Percentiles rank a stretch among this genome's conserved stretches.
phyloP scores from a whole-genome alignment of 1,284 basidiomycete genomes.

The Sphagnurus paluster region DNA sequence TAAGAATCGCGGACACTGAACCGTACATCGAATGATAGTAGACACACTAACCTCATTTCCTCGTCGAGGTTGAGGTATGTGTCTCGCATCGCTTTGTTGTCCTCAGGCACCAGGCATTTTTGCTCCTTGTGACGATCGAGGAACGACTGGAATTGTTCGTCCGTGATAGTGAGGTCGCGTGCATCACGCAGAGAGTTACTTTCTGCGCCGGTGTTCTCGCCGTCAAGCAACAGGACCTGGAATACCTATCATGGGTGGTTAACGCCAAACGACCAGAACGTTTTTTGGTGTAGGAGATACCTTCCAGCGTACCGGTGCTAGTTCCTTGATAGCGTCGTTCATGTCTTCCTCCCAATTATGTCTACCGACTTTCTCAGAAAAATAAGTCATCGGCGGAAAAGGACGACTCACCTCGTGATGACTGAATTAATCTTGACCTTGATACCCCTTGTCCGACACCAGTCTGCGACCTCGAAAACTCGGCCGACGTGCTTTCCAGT shows the following conservation, averaged over 20 bases:
- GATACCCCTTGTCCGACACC: constrained; percentile 35
- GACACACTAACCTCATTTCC: constrained; percentile 20
- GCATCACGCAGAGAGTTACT: constrained; percentile 33
- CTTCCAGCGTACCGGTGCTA: constrained; percentile 32
- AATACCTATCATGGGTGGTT: constrained; percentile 22
- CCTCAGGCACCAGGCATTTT: constrained; percentile 35
- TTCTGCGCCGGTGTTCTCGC: constrained; percentile 26
- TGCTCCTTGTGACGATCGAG: constrained; percentile 29
- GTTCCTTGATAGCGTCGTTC: constrained; percentile 27
- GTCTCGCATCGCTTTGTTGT: constrained; percentile 38
- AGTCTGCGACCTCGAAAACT: constrained; percentile 37
- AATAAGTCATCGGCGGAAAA: neutral
- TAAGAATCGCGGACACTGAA: neutral
- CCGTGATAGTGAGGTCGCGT: constrained; percentile 31
- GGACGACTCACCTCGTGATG: constrained; percentile 24
- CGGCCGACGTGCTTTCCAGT: constrained; percentile 30
- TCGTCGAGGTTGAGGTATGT: constrained; percentile 39
- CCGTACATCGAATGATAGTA: neutral
- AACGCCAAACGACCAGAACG: neutral
- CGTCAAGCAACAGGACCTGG: constrained; percentile 36
- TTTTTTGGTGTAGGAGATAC: constrained; percentile 1
- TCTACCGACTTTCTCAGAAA: too few relatives aligned
- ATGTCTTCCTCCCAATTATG: constrained; percentile 40
- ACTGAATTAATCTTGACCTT: constrained; percentile 43
- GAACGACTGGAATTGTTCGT: constrained; percentile 36